Percentiles rank a stretch among this genome's conserved stretches.
These are phyloP conservation scores for Aspergillus indologenus DNA, from an alignment of 495 filamentous ascomycete species.

Conservation along the genomic window DNA sequence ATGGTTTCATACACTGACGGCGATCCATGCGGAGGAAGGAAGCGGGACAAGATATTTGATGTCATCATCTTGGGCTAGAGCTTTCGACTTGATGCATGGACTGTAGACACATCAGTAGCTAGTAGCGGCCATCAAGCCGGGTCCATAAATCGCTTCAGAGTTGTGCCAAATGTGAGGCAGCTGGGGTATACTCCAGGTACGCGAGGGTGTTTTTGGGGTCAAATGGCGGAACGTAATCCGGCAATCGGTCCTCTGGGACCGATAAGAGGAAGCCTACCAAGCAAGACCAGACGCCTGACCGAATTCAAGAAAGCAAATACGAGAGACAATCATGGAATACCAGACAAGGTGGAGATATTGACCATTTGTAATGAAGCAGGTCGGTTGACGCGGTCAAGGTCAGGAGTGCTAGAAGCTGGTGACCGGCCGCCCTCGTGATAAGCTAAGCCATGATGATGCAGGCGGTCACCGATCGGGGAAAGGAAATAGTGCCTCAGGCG, in stretches of 20 bases:
- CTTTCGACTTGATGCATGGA: slow-evolving; percentile 14
- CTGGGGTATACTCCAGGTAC: neutral
- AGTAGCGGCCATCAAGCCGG: slow-evolving; percentile 18
- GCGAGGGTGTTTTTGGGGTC: neutral
- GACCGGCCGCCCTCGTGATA: slow-evolving; percentile 24
- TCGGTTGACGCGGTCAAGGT: slow-evolving; percentile 1
- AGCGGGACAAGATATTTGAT: slow-evolving; percentile 72
- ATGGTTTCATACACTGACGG: slow-evolving; percentile 72
- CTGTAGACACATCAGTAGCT: slow-evolving; percentile 18
- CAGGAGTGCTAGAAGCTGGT: slow-evolving; percentile 12
- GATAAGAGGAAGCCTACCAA: neutral
- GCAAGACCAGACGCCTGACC: neutral
- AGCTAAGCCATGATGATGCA: slow-evolving; percentile 26
- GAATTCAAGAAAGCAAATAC: too few species aligned
- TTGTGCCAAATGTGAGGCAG: slow-evolving; percentile 11
- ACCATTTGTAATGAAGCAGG: neutral
- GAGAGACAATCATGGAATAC: neutral
- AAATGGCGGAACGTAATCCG: neutral
- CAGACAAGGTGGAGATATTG: neutral
- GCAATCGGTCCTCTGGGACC: neutral
- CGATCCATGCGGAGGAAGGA: slow-evolving; percentile 62
- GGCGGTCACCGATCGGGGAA: slow-evolving; percentile 14
- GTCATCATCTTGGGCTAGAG: slow-evolving; percentile 56
- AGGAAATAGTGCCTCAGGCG: slow-evolving; percentile 6
- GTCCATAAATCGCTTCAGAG: slow-evolving; percentile 12